A percentile compares a stretch with the other conserved stretches of the same genome.
phyloP scores from a whole-genome alignment of 305 asterid genomes.

The Solanum hybrid region DNA sequence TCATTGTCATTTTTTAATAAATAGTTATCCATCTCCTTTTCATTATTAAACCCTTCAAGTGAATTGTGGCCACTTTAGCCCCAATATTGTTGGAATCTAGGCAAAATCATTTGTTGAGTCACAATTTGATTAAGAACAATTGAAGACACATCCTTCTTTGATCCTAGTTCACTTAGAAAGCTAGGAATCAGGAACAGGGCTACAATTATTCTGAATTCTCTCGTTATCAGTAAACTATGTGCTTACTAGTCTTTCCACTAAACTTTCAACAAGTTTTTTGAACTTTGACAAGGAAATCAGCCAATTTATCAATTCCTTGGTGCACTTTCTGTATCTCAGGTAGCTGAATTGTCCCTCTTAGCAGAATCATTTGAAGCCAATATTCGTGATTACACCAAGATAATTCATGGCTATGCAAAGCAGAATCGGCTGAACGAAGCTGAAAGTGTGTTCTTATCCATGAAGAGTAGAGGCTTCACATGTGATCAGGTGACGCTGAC shows the following conservation, averaged over 20 bases:
- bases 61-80: neutral
- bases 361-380: slow-evolving; percentile 76
- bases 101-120: neutral
- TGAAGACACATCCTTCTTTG: neutral
- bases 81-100: neutral
- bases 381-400: slow-evolving; percentile 76
- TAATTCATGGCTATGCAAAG: slow-evolving; percentile 56
- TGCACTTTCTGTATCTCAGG: slow-evolving; percentile 30
- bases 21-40: neutral
- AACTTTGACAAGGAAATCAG: neutral
- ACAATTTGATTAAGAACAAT: neutral
- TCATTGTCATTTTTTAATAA: neutral
- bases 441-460: slow-evolving; percentile 39
- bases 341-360: slow-evolving; percentile 49
- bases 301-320: slow-evolving; percentile 1
- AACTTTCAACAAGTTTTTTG: neutral
- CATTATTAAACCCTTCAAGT: neutral
- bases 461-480: slow-evolving; percentile 64
- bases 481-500: slow-evolving; percentile 77
- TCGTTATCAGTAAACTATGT: neutral
- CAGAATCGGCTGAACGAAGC: slow-evolving; percentile 51
- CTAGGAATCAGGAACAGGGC: neutral
- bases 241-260: neutral
- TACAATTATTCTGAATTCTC: neutral
- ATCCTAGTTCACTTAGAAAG: neutral